Conservation (phyloP, 306 rosid species). For the Senna tora region DNA sequence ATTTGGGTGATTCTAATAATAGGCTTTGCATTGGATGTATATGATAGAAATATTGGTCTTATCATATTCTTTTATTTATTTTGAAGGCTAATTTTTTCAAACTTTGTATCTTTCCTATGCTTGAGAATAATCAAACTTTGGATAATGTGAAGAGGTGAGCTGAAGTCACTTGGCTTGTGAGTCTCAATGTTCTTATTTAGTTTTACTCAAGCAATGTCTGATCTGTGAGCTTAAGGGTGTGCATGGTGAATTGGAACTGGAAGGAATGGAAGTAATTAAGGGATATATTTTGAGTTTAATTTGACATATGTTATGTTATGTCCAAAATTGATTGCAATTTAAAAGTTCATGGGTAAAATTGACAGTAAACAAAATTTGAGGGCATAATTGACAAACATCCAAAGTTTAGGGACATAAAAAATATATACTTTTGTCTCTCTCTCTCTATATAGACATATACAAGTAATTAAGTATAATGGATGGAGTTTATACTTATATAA, state of each 20-base stretch:
- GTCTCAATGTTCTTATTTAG: constrained; percentile 8
- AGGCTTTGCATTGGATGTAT: no score
- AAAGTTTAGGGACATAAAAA: no score
- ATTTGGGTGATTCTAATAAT: background rate
- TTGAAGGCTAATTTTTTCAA: constrained; percentile 2
- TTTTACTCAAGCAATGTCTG: constrained; percentile 20
- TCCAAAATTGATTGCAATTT: no score
- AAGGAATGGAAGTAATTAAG: background rate
- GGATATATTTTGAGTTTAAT: background rate
- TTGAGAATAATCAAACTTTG: background rate
- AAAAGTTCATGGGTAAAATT: no score
- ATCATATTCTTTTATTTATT: no score
- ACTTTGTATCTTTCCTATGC: background rate
- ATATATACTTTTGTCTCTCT: no score
- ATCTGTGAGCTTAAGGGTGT: background rate
- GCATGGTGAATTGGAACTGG: background rate
- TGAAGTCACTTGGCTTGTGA: constrained; percentile 1
- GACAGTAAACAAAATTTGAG: no score
- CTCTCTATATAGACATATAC: no score
- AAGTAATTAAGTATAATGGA: no score
- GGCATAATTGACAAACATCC: no score
- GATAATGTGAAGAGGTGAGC: background rate
- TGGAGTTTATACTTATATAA: no score
- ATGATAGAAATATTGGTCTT: no score
- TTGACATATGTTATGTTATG: constrained; percentile 3